phyloP scores from a whole-genome alignment of 306 rosid species.

The Adenanthera pavonina region DNA sequence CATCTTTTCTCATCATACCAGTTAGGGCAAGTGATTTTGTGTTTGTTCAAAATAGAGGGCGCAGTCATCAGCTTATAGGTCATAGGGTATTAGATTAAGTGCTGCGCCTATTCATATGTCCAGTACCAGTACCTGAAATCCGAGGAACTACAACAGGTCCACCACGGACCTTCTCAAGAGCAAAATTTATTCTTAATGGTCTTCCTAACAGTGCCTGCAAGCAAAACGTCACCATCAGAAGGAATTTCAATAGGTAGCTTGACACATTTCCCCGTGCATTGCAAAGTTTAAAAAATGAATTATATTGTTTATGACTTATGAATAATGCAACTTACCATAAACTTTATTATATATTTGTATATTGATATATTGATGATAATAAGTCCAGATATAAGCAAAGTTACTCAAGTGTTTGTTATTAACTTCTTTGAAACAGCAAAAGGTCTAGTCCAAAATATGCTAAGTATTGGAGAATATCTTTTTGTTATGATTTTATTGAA shows the following conservation, averaged over 20 bases:
- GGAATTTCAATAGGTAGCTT: background rate
- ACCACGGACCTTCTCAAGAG: constrained; percentile 79
- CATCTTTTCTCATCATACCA: background rate
- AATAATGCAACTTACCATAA: too few species aligned
- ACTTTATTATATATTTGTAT: too few species aligned
- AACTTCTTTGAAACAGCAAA: too few species aligned
- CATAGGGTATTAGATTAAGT: constrained; percentile 20
- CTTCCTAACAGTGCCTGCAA: constrained; percentile 84
- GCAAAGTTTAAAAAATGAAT: too few species aligned
- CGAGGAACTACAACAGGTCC: constrained; percentile 80
- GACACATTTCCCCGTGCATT: too few species aligned
- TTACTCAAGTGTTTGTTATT: background rate
- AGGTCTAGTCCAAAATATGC: background rate
- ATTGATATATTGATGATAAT: too few species aligned
- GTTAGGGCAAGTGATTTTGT: background rate
- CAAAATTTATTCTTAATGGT: constrained; percentile 79
- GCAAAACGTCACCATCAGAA: constrained; percentile 37
- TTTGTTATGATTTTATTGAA: background rate
- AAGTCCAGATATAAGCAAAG: background rate
- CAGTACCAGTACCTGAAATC: constrained; percentile 47
- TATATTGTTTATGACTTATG: too few species aligned
- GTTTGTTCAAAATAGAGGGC: background rate
- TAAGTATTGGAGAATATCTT: background rate
- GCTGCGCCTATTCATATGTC: constrained; percentile 32
- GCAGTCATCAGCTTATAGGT: background rate